Conservation (phyloP, 208 protist genomes). For the Crithidia brevicula region DNA sequence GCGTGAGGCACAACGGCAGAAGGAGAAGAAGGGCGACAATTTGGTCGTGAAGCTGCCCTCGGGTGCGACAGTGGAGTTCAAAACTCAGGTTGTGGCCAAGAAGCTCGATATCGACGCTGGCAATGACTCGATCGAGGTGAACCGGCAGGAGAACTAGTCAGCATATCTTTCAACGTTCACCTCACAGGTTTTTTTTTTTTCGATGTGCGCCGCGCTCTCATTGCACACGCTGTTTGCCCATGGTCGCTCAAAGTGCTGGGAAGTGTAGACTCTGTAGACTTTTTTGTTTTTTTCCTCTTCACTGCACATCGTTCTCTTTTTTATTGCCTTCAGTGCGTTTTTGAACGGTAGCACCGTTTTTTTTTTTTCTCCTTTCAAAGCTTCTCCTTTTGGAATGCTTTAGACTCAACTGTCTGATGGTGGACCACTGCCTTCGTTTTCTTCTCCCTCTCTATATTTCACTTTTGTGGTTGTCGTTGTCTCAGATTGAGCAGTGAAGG, state of each 20-base stretch:
- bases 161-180: no score
- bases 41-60: conserved; percentile 18
- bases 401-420: no score
- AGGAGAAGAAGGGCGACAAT: conserved; percentile 18
- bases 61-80: conserved; percentile 11
- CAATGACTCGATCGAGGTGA: conserved; percentile 9
- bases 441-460: no score
- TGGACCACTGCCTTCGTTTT: neutral
- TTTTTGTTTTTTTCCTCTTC: conserved; percentile 5
- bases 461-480: no score
- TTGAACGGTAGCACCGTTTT: neutral
- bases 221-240: no score
- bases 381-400: no score
- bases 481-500: no score
- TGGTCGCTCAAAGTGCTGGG: no score
- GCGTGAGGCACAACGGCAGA: conserved; percentile 17
- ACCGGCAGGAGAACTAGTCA: neutral
- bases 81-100: conserved; percentile 7
- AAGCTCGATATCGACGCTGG: conserved; percentile 5
- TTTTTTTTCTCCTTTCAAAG: neutral
- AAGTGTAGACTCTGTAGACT: no score
- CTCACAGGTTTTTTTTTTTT: conserved; percentile 11
- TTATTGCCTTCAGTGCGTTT: no score
- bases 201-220: no score
- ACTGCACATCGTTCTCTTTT: neutral